These are phyloP conservation scores for Epichloe uncinata DNA, from an alignment of 2,329 filamentous ascomycete species.

Conservation along the genomic window DNA sequence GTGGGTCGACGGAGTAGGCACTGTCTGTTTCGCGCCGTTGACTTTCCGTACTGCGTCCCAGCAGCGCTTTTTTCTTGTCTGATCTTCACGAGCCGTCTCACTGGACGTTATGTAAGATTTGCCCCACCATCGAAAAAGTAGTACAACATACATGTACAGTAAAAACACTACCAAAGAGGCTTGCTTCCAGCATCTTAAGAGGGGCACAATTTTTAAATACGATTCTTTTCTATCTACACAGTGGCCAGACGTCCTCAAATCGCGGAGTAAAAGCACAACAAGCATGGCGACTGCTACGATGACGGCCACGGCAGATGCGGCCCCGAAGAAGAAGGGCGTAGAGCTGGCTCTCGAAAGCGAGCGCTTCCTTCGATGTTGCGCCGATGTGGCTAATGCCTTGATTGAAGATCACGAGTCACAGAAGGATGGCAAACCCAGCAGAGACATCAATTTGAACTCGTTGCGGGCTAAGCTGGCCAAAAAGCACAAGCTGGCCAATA, in stretches of 20 bases:
- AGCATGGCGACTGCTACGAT: conserved; percentile 45
- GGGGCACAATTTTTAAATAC: not conserved
- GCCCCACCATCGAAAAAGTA: conserved; percentile 1
- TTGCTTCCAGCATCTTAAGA: not conserved
- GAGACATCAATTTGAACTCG: conserved; percentile 86
- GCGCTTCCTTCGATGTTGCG: conserved; percentile 84
- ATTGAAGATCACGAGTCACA: conserved; percentile 88
- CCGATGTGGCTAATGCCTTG: conserved; percentile 84
- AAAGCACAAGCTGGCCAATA: conserved; percentile 78
- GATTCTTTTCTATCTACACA: not conserved
- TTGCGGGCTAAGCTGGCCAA: conserved; percentile 78
- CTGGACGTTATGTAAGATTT: too few species aligned
- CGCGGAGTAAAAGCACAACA: not conserved
- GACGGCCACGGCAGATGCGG: conserved; percentile 46
- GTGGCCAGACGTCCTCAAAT: not conserved
- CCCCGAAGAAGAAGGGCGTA: conserved; percentile 55
- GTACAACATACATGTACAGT: too few species aligned
- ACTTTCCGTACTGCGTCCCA: too few species aligned
- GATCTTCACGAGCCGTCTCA: too few species aligned
- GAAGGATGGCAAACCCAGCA: conserved; percentile 59
- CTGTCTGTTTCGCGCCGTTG: too few species aligned
- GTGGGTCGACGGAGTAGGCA: too few species aligned
- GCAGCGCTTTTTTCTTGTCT: too few species aligned
- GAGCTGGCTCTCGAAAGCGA: conserved; percentile 88
- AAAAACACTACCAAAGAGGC: too few species aligned